Evolutionary conservation across 2,329 filamentous ascomycete species (phyloP).

Genomic region (Pseudogymnoascus sp.): DNA sequence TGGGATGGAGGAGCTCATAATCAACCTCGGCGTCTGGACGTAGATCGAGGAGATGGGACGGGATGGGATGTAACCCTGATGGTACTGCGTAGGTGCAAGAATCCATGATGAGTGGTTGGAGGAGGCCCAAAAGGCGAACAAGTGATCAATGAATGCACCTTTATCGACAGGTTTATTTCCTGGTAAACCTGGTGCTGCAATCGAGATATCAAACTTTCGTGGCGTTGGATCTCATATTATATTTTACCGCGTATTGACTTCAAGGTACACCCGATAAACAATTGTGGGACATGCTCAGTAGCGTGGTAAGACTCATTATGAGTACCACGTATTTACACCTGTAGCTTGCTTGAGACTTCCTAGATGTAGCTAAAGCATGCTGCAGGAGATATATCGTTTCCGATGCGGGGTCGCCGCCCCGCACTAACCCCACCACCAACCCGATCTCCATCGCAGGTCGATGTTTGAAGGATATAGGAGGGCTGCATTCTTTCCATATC

Average conservation of each 20-base stretch:
- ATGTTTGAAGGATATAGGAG: neutral
- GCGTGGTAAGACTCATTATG: slow-evolving; percentile 3
- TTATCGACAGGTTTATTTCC: neutral
- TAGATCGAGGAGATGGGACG: slow-evolving; percentile 36
- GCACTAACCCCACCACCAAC: neutral
- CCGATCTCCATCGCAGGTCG: neutral
- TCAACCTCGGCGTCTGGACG: slow-evolving; percentile 42
- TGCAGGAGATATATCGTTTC: neutral
- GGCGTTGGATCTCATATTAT: neutral
- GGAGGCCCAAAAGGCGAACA: neutral
- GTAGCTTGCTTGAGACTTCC: neutral
- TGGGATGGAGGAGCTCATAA: slow-evolving; percentile 33
- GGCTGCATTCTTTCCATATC: neutral
- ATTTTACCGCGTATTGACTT: neutral
- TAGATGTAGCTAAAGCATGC: neutral
- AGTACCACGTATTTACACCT: neutral
- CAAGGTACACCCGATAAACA: neutral
- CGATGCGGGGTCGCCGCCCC: neutral
- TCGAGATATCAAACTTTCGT: neutral
- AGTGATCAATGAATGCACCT: neutral
- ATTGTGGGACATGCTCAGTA: neutral
- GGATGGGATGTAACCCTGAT: slow-evolving; percentile 36
- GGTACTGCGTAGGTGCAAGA: slow-evolving; percentile 30
- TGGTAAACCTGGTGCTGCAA: neutral
- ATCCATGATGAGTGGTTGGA: slow-evolving; percentile 18